A percentile compares a stretch with the other conserved stretches of the same genome.
Conservation (phyloP, 1,139 yeast genomes). For the Suhomyces anneliseae region DNA sequence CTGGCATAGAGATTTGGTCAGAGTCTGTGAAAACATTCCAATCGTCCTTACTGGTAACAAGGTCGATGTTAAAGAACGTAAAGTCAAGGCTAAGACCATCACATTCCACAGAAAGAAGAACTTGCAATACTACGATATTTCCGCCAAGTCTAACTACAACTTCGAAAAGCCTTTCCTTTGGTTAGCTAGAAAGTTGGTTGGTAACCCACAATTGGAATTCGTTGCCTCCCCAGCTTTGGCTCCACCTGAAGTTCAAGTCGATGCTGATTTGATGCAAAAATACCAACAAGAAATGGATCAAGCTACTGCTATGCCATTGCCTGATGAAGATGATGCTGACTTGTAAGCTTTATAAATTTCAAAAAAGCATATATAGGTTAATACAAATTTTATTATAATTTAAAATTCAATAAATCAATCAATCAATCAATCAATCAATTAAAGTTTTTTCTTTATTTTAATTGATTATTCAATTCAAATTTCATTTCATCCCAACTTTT, state of each 20-base stretch:
- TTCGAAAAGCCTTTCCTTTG: slow-evolving; percentile 99
- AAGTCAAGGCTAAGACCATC: slow-evolving; percentile 99
- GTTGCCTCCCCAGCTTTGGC: slow-evolving; percentile 99
- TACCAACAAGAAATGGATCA: slow-evolving; percentile 99
- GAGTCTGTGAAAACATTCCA: slow-evolving; percentile 99
- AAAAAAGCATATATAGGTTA: too few relatives aligned
- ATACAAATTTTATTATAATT: too few relatives aligned
- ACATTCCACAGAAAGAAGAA: slow-evolving; percentile 99
- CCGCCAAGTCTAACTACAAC: slow-evolving; percentile 99
- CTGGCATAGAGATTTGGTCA: slow-evolving; percentile 99
- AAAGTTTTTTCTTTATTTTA: too few relatives aligned
- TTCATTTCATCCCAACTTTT: too few relatives aligned
- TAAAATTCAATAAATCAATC: too few relatives aligned
- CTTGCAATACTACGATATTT: slow-evolving; percentile 98
- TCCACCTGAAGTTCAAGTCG: slow-evolving; percentile 99
- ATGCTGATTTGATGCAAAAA: slow-evolving; percentile 92
- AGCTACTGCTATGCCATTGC: slow-evolving; percentile 99
- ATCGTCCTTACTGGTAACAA: slow-evolving; percentile 99
- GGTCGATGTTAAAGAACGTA: slow-evolving; percentile 99
- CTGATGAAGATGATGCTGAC: slow-evolving; percentile 99
- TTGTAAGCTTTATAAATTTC: slow-evolving; percentile 49
- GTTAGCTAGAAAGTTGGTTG: slow-evolving; percentile 99
- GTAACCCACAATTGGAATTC: slow-evolving; percentile 96
- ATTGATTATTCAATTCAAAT: too few relatives aligned
- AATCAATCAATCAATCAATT: too few relatives aligned